These are phyloP conservation scores for Colletotrichum sp. DNA, from an alignment of 2,329 filamentous ascomycete species.

Conservation along the genomic window DNA sequence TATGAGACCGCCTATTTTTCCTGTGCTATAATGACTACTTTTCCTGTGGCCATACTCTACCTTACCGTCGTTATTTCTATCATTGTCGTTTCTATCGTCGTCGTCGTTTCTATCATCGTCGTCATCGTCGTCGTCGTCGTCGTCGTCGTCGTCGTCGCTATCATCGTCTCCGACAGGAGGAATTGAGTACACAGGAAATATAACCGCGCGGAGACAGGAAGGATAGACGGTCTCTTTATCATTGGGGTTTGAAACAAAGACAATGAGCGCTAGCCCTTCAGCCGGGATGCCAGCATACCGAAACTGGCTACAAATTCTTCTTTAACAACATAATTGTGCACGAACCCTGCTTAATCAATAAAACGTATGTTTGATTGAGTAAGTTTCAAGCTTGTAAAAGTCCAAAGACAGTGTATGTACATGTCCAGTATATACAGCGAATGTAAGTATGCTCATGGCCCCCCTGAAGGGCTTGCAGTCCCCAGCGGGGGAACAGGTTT, in stretches of 20 bases:
- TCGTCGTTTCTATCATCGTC: too few relatives aligned
- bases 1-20: too few relatives aligned
- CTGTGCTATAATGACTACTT: too few relatives aligned
- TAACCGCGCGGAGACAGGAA: too few relatives aligned
- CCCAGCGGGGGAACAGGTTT: background rate
- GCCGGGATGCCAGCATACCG: background rate
- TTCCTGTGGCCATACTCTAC: too few relatives aligned
- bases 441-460: background rate
- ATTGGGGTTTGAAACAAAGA: background rate
- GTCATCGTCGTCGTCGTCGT: too few relatives aligned
- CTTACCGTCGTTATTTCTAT: too few relatives aligned
- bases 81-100: too few relatives aligned
- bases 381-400: background rate
- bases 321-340: background rate
- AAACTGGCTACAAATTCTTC: background rate
- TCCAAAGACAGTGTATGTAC: background rate
- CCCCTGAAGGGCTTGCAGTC: too few relatives aligned
- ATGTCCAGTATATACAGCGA: background rate
- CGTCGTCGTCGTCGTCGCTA: too few relatives aligned
- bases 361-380: accelerated
- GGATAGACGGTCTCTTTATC: accelerated
- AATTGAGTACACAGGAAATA: too few relatives aligned
- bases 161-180: too few relatives aligned
- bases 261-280: background rate
- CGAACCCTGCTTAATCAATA: background rate